These are phyloP conservation scores for Ogataea zsoltii DNA, from an alignment of 805 yeast species.

Conservation along the genomic window DNA sequence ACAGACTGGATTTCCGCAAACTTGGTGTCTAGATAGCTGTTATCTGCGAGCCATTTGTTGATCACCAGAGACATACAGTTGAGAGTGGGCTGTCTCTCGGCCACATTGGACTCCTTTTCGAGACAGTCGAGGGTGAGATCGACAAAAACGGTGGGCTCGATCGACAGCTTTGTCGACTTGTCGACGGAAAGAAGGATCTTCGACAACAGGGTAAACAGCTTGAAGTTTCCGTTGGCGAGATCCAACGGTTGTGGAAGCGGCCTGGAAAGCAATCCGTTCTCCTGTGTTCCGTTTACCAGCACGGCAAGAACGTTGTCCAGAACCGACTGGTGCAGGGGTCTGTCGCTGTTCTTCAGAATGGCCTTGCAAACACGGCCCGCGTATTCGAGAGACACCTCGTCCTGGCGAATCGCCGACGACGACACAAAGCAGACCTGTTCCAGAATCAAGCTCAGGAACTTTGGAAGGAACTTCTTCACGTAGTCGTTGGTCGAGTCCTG, in stretches of 20 bases:
- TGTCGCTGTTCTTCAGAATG: slow-evolving; percentile 41
- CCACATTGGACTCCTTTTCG: slow-evolving; percentile 25
- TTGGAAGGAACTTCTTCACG: slow-evolving; percentile 44
- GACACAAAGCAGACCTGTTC: slow-evolving; percentile 9
- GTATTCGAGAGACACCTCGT: slow-evolving; percentile 37
- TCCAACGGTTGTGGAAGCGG: slow-evolving; percentile 19
- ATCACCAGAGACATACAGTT: slow-evolving; percentile 54
- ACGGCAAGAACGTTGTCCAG: slow-evolving; percentile 38
- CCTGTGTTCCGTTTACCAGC: slow-evolving; percentile 34
- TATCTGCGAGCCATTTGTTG: slow-evolving; percentile 51
- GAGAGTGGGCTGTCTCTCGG: slow-evolving; percentile 53
- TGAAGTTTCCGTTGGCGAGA: slow-evolving; percentile 31
- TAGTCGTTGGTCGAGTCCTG: slow-evolving; percentile 33
- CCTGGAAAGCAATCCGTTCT: slow-evolving; percentile 17
- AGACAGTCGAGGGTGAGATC: slow-evolving; percentile 20
- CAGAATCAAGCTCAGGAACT: slow-evolving; percentile 31
- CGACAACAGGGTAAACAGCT: slow-evolving; percentile 41
- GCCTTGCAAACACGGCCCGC: slow-evolving; percentile 44
- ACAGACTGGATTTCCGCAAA: slow-evolving; percentile 7
- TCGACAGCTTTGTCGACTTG: slow-evolving; percentile 35
- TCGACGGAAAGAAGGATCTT: slow-evolving; percentile 56
- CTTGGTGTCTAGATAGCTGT: slow-evolving; percentile 15
- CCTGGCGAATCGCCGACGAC: slow-evolving; percentile 17
- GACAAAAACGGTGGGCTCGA: slow-evolving; percentile 16
- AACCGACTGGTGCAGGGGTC: slow-evolving; percentile 46